phyloP scores from a whole-genome alignment of 805 yeast species.

The Priceomyces medius region DNA sequence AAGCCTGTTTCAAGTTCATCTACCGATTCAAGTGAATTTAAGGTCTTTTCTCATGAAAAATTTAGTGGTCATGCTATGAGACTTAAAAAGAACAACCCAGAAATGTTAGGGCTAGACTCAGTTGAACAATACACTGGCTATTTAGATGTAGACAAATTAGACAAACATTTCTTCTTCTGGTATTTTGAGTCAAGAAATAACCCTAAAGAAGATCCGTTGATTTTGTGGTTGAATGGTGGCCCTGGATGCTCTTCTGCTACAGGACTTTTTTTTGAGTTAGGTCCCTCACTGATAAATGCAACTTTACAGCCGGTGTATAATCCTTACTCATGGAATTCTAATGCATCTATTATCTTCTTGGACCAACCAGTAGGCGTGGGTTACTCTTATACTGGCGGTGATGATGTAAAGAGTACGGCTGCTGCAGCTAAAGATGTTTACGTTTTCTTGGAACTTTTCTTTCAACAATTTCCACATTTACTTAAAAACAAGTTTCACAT shows the following conservation, averaged over 20 bases:
- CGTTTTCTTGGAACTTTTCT: constrained; percentile 80
- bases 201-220: constrained; percentile 81
- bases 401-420: constrained; percentile 62
- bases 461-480: constrained; percentile 77
- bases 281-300: constrained; percentile 74
- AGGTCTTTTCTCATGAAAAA: constrained; percentile 17
- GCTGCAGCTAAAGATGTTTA: constrained; percentile 88
- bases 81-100: constrained; percentile 34
- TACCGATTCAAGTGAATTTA: constrained; percentile 10
- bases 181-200: constrained; percentile 88
- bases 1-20: not conserved
- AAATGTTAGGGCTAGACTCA: constrained; percentile 34
- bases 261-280: constrained; percentile 87
- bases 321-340: constrained; percentile 86
- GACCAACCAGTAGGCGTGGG: constrained; percentile 97
- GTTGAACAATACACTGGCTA: constrained; percentile 41
- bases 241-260: constrained; percentile 94
- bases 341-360: constrained; percentile 85
- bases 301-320: constrained; percentile 71
- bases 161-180: constrained; percentile 89
- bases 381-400: constrained; percentile 70
- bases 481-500: constrained; percentile 65
- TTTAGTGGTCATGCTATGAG: constrained; percentile 28
- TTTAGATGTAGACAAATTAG: constrained; percentile 33
- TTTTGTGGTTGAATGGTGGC: constrained; percentile 94